These are phyloP conservation scores for Galerina marginata DNA, from an alignment of 768 basidiomycete species.

Conservation along the genomic window DNA sequence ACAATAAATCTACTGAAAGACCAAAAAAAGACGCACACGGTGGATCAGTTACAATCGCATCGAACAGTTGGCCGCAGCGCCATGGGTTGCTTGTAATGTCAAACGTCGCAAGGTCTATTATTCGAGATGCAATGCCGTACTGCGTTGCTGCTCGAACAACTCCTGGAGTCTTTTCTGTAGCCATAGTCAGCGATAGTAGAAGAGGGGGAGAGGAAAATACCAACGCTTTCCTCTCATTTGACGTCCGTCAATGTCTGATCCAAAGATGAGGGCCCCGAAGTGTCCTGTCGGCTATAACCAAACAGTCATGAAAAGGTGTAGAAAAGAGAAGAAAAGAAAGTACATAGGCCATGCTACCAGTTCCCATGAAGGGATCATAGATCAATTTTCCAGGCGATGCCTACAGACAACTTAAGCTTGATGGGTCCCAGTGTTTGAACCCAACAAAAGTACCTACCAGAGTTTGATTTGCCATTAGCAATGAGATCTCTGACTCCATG, in stretches of 20 bases:
- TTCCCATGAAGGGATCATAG: constrained; percentile 96
- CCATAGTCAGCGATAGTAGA: neutral
- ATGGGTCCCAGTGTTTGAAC: neutral
- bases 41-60: constrained; percentile 94
- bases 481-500: constrained; percentile 96
- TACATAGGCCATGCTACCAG: constrained; percentile 91
- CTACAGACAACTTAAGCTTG: constrained; percentile 39
- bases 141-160: constrained; percentile 82
- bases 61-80: constrained; percentile 88
- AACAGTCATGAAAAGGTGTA: neutral
- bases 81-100: constrained; percentile 92
- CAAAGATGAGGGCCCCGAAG: constrained; percentile 87
- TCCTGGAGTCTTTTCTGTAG: constrained; percentile 59
- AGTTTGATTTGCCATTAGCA: constrained; percentile 97
- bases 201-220: neutral
- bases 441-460: constrained; percentile 50
- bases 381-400: constrained; percentile 88
- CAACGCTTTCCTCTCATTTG: constrained; percentile 95
- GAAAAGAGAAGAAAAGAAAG: neutral
- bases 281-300: constrained; percentile 75
- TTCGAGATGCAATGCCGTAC: constrained; percentile 74
- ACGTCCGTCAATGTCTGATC: constrained; percentile 96
- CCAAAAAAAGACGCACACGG: constrained; percentile 66
- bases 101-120: constrained; percentile 89
- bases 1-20: neutral